Base-by-base conservation (phyloP, 179 eudicot species). In the Silene coronaria region DNA sequence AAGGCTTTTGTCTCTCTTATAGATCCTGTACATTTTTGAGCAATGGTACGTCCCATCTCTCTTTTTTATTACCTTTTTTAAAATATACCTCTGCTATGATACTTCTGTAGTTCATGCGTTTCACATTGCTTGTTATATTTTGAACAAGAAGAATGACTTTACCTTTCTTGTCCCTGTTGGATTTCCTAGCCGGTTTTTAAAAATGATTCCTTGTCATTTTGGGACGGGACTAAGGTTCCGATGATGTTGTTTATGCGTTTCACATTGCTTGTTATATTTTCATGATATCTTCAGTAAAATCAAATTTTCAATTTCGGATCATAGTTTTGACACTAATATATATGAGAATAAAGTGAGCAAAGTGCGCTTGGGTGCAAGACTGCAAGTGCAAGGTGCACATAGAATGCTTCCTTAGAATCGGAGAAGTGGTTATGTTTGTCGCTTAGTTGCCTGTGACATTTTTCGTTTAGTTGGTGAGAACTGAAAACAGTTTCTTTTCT, bases 391-490 rank as follows among this genome's bases (percentile, higher is more conserved):
- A 28, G 1, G 64, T 73, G 70, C 71, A 74, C 42, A 74, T 71
- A 82, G 72, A 67, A 75, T 75, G 64, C 79, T 75, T 75, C 74
- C 79, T 78, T 82, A n/a, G n/a, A n/a, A n/a, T n/a, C n/a, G n/a
- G n/a, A n/a, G n/a, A n/a, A n/a, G n/a, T n/a, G n/a, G n/a, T n/a
- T n/a, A n/a, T n/a, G n/a, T n/a, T n/a, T n/a, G n/a, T n/a, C n/a
- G n/a, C n/a, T n/a, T n/a, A 27, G 68, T 59, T 77, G 74, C 64
- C 59, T 70, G 26, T 24, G 12, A 30, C 24, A 55, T 24, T 26
- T 46, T 28, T 67, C 26, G 60, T 17, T 38, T 58, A 26, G 22
- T 38, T 67, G 26, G 28, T 65, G 63, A 72, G 64, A 34, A 72
- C 71, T 55, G 45, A 28, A 71, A 60, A 27, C 67, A 34, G 57